A percentile compares a stretch with the other conserved stretches of the same genome.
Conservation (phyloP, 805 yeast genomes). For the Kluyveromyces lactis region DNA sequence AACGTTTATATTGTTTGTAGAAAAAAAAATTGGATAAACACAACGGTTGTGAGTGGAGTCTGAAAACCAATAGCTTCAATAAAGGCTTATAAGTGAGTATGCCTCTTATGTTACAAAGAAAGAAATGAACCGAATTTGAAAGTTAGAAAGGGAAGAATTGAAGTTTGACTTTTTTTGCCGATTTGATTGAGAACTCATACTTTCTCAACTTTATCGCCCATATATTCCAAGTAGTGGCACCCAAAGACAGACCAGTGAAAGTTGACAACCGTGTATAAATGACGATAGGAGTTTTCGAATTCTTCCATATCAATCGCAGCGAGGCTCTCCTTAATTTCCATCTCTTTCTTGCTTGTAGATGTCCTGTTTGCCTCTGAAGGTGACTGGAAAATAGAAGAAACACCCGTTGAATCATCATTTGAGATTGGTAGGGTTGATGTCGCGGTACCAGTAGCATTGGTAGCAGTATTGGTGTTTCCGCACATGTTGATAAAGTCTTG, state of each 20-base stretch:
- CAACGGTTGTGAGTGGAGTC: too few relatives aligned
- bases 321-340: slow-evolving; percentile 4
- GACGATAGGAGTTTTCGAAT: slow-evolving; percentile 46
- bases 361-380: background rate
- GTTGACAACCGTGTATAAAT: slow-evolving; percentile 56
- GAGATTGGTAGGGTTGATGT: slow-evolving; percentile 4
- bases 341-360: background rate
- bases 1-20: too few relatives aligned
- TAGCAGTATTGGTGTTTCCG: slow-evolving; percentile 12
- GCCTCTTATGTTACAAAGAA: too few relatives aligned
- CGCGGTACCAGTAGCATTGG: slow-evolving; percentile 6
- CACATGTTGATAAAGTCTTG: slow-evolving; percentile 28
- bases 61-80: too few relatives aligned
- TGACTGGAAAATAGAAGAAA: slow-evolving; percentile 4
- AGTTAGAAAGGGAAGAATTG: too few relatives aligned
- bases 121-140: too few relatives aligned
- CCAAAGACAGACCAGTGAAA: slow-evolving; percentile 85
- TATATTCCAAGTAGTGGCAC: slow-evolving; percentile 45
- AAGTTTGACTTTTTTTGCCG: too few relatives aligned
- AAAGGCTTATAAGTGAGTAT: too few relatives aligned
- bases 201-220: slow-evolving; percentile 20
- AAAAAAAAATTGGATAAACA: too few relatives aligned
- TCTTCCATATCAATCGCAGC: slow-evolving; percentile 37
- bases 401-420: background rate
- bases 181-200: background rate